Base-by-base conservation (phyloP, 2,329 filamentous ascomycete species). In the Sporothrix curviconia region DNA sequence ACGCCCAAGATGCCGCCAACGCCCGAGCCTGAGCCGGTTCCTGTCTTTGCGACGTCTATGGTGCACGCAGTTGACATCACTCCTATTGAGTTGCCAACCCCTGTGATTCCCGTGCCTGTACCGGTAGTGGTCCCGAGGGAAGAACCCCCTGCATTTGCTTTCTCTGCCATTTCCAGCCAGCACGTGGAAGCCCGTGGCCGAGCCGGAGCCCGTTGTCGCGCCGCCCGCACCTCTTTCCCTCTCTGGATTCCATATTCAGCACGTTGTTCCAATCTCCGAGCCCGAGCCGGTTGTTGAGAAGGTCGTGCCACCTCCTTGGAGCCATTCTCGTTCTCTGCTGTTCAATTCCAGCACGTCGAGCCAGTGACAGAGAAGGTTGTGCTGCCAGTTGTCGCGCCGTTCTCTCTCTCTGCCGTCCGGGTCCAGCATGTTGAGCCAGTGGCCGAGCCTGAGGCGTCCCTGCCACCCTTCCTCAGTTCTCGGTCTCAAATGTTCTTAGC, bases 151-250 rank as follows among this genome's bases (percentile, higher is more conserved):
- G n/a, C 42, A 1, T 58, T 61, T 3, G 55, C 61, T 43, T 66
- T 80, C 36, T 80, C 79, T 1, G 63, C 61, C 1, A 74, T 82
- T 17, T 71, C 75, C 37, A 68, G 69, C 5, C 72, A 80, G 63
- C 62, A 70, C 43, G 69, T 81, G 15, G 72, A n/a, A 76, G 62
- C 77, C 77, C 1, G 50, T 66, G 6, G 67, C 71, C 28, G 76
- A 77, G 55, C 61, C 69, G 3, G 69, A 69, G 56, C 59, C 36
- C 9, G 39, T 55, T 24, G 24, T 55, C 14, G 53, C 52, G 7
- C 47, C 57, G 3, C 47, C 44, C 2, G 57, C 51, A n/a, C 44
- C 52, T 17, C 55, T 62, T 22, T 51, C 25, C 9, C 8, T 62
- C 3, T 60, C 73, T 1, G 61, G 66, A 24, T 67, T 75, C 51